Evolutionary conservation across 1,284 basidiomycete species (phyloP), one percentile per base, ranked within the genome.

Genomic region (Cryptococcus floricola): DNA sequence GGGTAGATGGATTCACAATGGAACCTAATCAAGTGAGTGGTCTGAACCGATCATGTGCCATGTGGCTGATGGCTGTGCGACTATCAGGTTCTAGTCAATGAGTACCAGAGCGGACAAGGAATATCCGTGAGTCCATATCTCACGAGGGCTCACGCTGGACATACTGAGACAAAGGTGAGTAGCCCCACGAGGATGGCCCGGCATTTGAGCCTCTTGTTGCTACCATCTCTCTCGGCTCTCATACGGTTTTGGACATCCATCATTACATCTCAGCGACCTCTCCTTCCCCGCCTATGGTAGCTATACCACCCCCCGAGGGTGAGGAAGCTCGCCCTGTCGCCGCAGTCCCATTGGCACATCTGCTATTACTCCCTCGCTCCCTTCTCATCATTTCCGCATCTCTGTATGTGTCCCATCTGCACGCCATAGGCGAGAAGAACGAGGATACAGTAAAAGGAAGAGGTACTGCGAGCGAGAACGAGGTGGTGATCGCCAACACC

Each of bases 171-270:
- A 13, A 54, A 34, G 16, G 27, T 13, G 23, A 4, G 3, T 71
- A 92, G 90, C 91, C 92, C 1, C 94, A 96, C 68, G 87, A 96
- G 77, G 94, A 97, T 71, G 93, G 94, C 0, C 86, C 88, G 0
- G 85, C 88, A 4, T 97, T 96, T 77, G 81, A 86, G 65, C 89
- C 92, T 0, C 85, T 88, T 6, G 93, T 97, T 0, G 88, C 91
- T 1, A 97, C 93, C 10, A 79, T 97, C 54, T 93, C 91, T 12
- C 79, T 97, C 52, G 88, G 87, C 31, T 88, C 89, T 0, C 87
- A 92, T 74, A 81, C 88, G 1, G 79, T 92, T 46, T 87, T 97
- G 66, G 85, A 95, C 74, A 87, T 95, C 70, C 91, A 91, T 72
- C 82, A 81, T 56, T 93, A 91, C 61, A 67, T 78, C 1, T 71